Evolutionary conservation across 371 early-diverging fungal genomes (phyloP), one percentile per base, ranked within the genome.

Genomic region (Batrachochytrium dendrobatidis): DNA sequence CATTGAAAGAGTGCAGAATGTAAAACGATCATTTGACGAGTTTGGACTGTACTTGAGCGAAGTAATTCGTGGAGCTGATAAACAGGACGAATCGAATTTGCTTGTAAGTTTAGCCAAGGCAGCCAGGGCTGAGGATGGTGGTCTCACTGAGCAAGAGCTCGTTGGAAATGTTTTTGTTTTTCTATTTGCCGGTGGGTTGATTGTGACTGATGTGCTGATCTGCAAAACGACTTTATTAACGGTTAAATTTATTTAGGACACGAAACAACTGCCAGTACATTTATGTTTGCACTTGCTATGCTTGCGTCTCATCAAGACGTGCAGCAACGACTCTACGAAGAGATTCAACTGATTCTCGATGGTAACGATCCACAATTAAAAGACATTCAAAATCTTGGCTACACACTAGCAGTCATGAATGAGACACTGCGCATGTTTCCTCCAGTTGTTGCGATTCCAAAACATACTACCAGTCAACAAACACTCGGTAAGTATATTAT

Each of bases 351-450:
- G 18, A 64, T 66, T 6, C 8, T 63, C 6, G 58, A 56, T 15
- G 55, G 52, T 10, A 33, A 39, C 5, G 56, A 22, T 8, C 62
- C 64, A 4, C 28, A 55, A 22, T 66, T 57, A 45, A 33, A 56
- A 34, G 44, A 71, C 33, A 10, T 50, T 45, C 20, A 31, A 10
- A 53, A 60, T 12, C 52, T 71, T 20, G 43, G 24, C 18, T 71
- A 63, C 56, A 35, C 46, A 1, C 34, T 54, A 66, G 68, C 72
- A 17, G 39, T 66, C 54, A 65, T 71, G 68, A 63, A 71, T 55
- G 72, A 71, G 60, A 58, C 65, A 2, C 60, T 71, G 25, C 63
- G 72, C 1, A n/a, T 61, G 35, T 62, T 34, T 50, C 64, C 66
- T 5, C 63, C 64, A 25, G 66, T 68, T 30, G 6, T 51, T 29